Conservation (phyloP, 2,329 filamentous ascomycete genomes). For the Curvularia hawaiiensis region DNA sequence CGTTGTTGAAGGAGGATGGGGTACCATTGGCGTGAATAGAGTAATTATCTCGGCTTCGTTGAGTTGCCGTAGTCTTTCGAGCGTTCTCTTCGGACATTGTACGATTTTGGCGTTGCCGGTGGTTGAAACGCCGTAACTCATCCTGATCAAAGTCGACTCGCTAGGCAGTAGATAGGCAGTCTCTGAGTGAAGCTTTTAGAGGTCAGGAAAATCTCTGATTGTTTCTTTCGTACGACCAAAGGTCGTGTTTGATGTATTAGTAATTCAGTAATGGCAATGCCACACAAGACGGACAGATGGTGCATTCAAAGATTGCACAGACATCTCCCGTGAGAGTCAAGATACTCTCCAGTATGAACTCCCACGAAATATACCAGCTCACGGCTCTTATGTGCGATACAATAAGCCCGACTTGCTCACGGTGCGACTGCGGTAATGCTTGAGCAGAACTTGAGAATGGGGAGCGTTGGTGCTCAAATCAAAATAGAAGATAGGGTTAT, state of each 20-base stretch:
- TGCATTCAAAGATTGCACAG: slow-evolving; percentile 1
- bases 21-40: slow-evolving; percentile 61
- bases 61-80: slow-evolving; percentile 41
- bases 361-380: slow-evolving; percentile 8
- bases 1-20: slow-evolving; percentile 45
- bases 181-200: slow-evolving; percentile 4
- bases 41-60: slow-evolving; percentile 49
- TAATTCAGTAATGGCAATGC: not conserved
- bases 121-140: slow-evolving; percentile 10
- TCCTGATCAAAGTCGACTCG: not conserved
- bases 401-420: slow-evolving; percentile 9
- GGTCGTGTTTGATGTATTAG: not conserved
- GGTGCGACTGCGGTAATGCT: slow-evolving; percentile 12
- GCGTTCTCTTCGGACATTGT: slow-evolving; percentile 31
- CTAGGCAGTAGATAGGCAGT: not conserved
- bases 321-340: slow-evolving; percentile 7
- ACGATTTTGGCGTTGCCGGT: slow-evolving; percentile 29
- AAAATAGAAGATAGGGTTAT: slow-evolving; percentile 26
- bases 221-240: slow-evolving; percentile 1
- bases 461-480: slow-evolving; percentile 18
- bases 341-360: slow-evolving; percentile 9
- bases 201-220: not conserved
- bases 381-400: slow-evolving; percentile 10
- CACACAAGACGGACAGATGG: not conserved
- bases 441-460: slow-evolving; percentile 20